phyloP scores from a whole-genome alignment of 1,284 basidiomycete species.

The Ustilago vetiveriae region DNA sequence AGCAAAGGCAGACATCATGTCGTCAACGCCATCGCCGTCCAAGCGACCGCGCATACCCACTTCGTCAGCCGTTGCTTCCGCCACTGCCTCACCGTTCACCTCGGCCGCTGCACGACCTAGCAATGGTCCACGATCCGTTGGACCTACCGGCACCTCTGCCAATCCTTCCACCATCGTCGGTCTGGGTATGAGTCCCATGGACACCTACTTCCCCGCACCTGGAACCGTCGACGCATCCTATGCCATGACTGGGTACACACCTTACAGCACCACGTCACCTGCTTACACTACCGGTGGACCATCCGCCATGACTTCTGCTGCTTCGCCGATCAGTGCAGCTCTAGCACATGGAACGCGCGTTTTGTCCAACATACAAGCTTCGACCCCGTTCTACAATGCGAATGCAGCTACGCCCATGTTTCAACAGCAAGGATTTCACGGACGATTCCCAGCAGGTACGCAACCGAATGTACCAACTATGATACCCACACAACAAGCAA shows the following conservation, averaged over 20 bases:
- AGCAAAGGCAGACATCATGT: neutral
- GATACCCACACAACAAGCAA: neutral
- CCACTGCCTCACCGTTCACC: constrained; percentile 29
- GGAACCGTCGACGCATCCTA: constrained; percentile 4
- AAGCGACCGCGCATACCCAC: constrained; percentile 30
- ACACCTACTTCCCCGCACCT: constrained; percentile 22
- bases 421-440: too few species aligned
- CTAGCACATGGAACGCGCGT: constrained; percentile 25
- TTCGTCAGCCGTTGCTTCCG: constrained; percentile 11
- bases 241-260: constrained; percentile 16
- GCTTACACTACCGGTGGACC: constrained; percentile 11
- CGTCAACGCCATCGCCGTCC: constrained; percentile 35
- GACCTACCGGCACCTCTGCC: constrained; percentile 14
- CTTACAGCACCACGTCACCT: constrained; percentile 36
- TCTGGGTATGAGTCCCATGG: constrained; percentile 27
- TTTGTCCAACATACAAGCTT: constrained; percentile 25
- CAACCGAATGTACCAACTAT: too few species aligned
- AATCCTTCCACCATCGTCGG: neutral
- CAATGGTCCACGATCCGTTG: constrained; percentile 24
- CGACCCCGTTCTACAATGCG: constrained; percentile 4
- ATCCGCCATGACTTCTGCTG: constrained; percentile 7
- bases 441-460: too few species aligned
- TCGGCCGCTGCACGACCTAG: neutral
- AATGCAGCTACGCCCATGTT: constrained; percentile 3
- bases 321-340: constrained; percentile 26